Evolutionary conservation across 2,329 filamentous ascomycete genomes (phyloP), one percentile per base, ranked within the genome.

Genomic region (Penicillium sumatraense): DNA sequence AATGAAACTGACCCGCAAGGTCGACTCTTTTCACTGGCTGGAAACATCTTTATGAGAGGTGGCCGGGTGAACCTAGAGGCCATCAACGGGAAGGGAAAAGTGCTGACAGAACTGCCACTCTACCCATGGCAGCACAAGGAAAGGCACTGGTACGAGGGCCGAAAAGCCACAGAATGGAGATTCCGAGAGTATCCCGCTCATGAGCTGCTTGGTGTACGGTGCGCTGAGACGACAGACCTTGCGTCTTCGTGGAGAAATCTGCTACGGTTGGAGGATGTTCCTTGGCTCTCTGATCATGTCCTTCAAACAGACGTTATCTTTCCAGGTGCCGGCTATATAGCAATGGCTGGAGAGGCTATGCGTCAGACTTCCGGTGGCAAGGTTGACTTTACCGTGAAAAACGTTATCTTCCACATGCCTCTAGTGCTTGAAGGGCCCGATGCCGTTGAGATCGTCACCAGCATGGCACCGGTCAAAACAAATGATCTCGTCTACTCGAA

Each of bases 231-330:
- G 16, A 50, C 58, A 7, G 56, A 61, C 5, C 27, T 68, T 1
- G 64, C 74, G 13, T 76, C 78, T 0, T 49, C 56, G 0, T 83
- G 78, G 77, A 63, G 76, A 1, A 79, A 78, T 29, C 42, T 78
- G 2, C 59, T 82, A 1, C 62, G 67, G 1, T 47, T 75, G 2
- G 47, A 44, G 7, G 36, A 63, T 20, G 46, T 55, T 0, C 53
- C 58, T 1, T 84, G 81, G 81, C 44, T 82, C 1, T 56, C 58
- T 0, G 75, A 80, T 41, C 79, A 84, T 55, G 65, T 65, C 18
- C 53, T 83, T 0, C 57, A 67, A 0, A 63, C 63, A 0, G 63
- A 76, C 3, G 59, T 76, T 1, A 62, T 83, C 1, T 79, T 79
- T 40, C 80, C 81, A 0, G 70, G 59, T 1, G 74, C 79, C 0